A percentile compares a stretch with the other conserved stretches of the same genome.
These are phyloP conservation scores for Ambispora gerdemannii DNA, from an alignment of 192 early-diverging fungal genomes.

Conservation along the genomic window DNA sequence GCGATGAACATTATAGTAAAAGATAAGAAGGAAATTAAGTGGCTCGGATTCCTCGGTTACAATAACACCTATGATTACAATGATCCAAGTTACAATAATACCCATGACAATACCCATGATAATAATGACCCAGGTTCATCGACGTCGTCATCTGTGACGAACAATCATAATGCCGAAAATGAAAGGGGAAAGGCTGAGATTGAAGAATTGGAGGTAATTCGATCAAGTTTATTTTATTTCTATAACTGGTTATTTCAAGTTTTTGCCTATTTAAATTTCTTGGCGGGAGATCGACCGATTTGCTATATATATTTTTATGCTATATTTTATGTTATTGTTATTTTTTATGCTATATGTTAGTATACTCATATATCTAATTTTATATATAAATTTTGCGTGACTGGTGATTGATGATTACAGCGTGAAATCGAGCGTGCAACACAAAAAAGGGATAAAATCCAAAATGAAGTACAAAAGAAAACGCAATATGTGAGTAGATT, in stretches of 20 bases:
- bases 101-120: neutral
- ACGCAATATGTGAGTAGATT: neutral
- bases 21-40: conserved; percentile 62
- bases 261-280: neutral
- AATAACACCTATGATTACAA: conserved; percentile 7
- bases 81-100: neutral
- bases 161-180: conserved; percentile 22
- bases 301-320: neutral
- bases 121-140: neutral
- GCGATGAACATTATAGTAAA: conserved; percentile 62
- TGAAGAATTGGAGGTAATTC: conserved; percentile 20
- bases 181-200: conserved; percentile 27
- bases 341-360: neutral
- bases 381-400: conserved; percentile 14
- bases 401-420: no score
- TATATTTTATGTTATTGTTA: conserved; percentile 7
- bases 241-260: no score
- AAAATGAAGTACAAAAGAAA: no score
- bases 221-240: neutral
- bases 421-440: no score
- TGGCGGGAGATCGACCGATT: neutral
- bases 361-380: neutral
- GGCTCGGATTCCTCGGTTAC: conserved; percentile 55
- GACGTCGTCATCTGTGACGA: conserved; percentile 22
- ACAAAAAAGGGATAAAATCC: no score